phyloP scores from a whole-genome alignment of 148 eudicot species.

The Chenopodium berlandieri region DNA sequence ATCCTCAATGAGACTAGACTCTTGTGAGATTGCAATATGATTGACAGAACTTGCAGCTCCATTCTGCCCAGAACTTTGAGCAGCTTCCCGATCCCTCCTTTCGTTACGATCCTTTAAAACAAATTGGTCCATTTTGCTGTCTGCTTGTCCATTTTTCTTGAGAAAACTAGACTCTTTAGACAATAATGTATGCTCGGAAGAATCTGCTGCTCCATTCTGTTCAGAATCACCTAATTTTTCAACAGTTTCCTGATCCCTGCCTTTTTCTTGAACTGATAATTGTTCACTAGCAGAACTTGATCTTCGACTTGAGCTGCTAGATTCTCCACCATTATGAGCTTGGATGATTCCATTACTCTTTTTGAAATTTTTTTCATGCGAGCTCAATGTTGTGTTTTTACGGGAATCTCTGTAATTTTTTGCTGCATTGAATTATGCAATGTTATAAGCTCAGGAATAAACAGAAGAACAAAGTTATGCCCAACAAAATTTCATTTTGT shows the following conservation, averaged over 20 bases:
- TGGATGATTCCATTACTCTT: slow-evolving; percentile 31
- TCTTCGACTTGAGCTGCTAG: slow-evolving; percentile 34
- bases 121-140: not conserved
- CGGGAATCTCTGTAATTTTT: slow-evolving; percentile 38
- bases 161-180: slow-evolving; percentile 9
- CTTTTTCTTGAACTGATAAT: slow-evolving; percentile 21
- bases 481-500: not conserved
- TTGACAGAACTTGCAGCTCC: slow-evolving; percentile 14
- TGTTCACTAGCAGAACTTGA: slow-evolving; percentile 28
- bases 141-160: not conserved
- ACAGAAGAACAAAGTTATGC: not conserved
- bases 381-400: slow-evolving; percentile 18
- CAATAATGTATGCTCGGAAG: not conserved
- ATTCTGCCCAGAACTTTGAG: slow-evolving; percentile 26
- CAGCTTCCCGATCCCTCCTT: slow-evolving; percentile 25
- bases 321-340: slow-evolving; percentile 35
- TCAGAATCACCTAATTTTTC: slow-evolving; percentile 13
- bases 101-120: slow-evolving; percentile 13
- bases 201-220: slow-evolving; percentile 23
- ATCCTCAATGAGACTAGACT: not conserved
- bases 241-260: slow-evolving; percentile 19
- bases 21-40: slow-evolving; percentile 3
- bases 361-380: slow-evolving; percentile 20
- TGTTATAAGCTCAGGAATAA: slow-evolving; percentile 15
- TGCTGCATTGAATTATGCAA: slow-evolving; percentile 39